Base-by-base conservation (phyloP, 495 filamentous ascomycete genomes). In the Letharia lupina region DNA sequence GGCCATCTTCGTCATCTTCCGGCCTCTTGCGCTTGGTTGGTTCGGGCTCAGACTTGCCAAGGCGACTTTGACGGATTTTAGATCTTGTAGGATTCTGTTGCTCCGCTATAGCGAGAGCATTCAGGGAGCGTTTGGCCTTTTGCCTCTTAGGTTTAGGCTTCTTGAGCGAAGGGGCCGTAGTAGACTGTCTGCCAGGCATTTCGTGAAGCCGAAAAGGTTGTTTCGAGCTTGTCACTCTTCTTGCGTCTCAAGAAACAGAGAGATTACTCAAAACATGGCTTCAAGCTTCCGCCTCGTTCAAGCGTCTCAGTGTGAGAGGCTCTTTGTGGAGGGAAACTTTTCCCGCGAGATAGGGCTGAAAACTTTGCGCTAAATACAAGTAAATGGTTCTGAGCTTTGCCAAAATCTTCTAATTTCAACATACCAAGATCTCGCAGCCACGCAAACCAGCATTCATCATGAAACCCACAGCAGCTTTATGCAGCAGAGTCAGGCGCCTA, bases 41-140 rank as follows among this genome's bases (percentile, higher is more conserved):
- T 58, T 83, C 84, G 50, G 62, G 69, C 61, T 88, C 82, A 18
- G 77, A 73, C 63, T 82, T 80, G 33, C 88, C 87, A 18, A 88
- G 77, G 41, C 88, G 83, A 70, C 81, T 79, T 65, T 80, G 78
- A 62, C 80, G 76, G 28, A 87, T 75, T 67, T 82, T 82, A 5
- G 77, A 59, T 41, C 76, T 80, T 4, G 77, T 77, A 4, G 82
- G 80, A 63, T 78, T 78, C 63, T 89, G 76, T 52, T 85, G 80
- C 48, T 86, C 84, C 45, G 94, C 94, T 71, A 94, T 90, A 48
- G 93, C 81, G 68, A 96, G 89, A 42, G 94, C 94, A 73, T 97
- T 86, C 45, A 95, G 81, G 9, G 84, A 85, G 61, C 87, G 87
- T 59, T 81, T 78, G 62, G 71, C 72, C 67, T 83, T 85, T 62